These are phyloP conservation scores for Geotrichum candidum DNA, from an alignment of 1,139 yeast species.

Conservation along the genomic window DNA sequence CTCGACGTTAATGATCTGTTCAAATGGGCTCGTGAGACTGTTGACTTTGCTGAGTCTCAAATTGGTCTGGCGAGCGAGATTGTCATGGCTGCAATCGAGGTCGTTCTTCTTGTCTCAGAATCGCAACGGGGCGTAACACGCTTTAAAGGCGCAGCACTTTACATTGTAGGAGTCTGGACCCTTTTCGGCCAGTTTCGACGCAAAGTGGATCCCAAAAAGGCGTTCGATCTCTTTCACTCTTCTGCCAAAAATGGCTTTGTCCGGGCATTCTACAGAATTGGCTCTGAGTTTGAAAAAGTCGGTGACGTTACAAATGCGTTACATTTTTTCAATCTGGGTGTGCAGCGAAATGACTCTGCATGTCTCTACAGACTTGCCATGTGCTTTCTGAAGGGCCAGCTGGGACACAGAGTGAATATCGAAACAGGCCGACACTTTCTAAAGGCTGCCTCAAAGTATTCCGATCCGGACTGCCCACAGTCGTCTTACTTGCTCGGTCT, in stretches of 20 bases:
- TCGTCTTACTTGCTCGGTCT: constrained; percentile 36
- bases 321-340: constrained; percentile 17
- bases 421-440: constrained; percentile 29
- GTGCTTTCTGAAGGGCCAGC: constrained; percentile 34
- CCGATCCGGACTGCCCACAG: constrained; percentile 38
- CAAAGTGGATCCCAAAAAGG: constrained; percentile 20
- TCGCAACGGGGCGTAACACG: constrained; percentile 19
- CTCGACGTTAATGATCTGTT: constrained; percentile 5
- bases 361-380: constrained; percentile 30
- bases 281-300: constrained; percentile 24
- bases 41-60: constrained; percentile 30
- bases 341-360: constrained; percentile 14
- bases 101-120: constrained; percentile 24
- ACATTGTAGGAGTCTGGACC: constrained; percentile 31
- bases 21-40: constrained; percentile 33
- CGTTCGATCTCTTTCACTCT: constrained; percentile 28
- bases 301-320: constrained; percentile 16
- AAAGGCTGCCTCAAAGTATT: constrained; percentile 28
- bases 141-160: constrained; percentile 29
- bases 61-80: constrained; percentile 25
- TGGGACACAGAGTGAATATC: constrained; percentile 27
- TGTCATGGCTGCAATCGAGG: constrained; percentile 26
- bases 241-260: constrained; percentile 32
- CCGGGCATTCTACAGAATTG: constrained; percentile 36
- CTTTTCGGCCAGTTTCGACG: constrained; percentile 29